Conservation (phyloP, 2,329 filamentous ascomycete genomes). For the Amauroascus niger region DNA sequence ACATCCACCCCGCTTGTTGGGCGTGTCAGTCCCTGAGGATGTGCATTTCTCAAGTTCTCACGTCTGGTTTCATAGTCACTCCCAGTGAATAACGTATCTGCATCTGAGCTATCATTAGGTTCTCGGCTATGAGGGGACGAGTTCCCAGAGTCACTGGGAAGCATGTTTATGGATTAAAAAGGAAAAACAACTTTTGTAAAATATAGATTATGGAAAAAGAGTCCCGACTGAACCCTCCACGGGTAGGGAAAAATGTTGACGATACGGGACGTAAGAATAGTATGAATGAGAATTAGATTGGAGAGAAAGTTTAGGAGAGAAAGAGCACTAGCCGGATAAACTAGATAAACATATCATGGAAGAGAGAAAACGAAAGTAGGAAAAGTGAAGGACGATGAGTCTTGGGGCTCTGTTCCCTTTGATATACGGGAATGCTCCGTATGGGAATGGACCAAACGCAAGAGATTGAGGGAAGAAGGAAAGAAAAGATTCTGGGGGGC, state of each 20-base stretch:
- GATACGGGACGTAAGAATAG: no score
- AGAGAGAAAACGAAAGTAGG: background rate
- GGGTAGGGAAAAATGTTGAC: background rate
- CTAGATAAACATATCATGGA: background rate
- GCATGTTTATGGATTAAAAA: background rate
- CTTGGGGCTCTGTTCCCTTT: background rate
- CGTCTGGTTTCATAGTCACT: constrained; percentile 25
- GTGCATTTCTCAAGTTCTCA: constrained; percentile 26
- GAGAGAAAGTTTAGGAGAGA: background rate
- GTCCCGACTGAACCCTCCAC: no score
- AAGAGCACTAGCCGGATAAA: background rate
- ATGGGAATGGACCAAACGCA: background rate
- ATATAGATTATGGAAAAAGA: no score
- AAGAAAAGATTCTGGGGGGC: background rate
- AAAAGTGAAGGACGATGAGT: background rate
- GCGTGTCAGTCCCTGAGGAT: constrained; percentile 27
- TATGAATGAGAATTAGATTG: no score
- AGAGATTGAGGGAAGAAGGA: background rate
- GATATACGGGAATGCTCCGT: background rate
- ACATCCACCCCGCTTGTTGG: constrained; percentile 36
- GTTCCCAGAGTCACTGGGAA: background rate
- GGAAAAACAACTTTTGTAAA: background rate
- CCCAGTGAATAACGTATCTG: constrained; percentile 20
- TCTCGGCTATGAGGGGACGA: background rate
- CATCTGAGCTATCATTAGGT: constrained; percentile 21